Base-by-base conservation (phyloP, 148 eudicot species). In the Limonium bicolor region DNA sequence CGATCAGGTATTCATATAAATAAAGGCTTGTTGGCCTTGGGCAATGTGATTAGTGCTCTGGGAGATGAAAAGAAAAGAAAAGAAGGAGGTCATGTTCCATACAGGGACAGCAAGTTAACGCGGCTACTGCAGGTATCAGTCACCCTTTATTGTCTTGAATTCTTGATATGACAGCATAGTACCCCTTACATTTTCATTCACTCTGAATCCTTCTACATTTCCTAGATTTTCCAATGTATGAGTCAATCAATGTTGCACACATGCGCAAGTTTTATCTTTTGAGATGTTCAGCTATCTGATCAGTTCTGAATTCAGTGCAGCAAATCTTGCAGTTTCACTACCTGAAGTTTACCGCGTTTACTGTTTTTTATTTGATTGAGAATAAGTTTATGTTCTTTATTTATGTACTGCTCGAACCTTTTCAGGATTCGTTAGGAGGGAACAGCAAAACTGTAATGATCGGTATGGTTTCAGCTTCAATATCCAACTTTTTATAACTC, bases 71-170 rank as follows among this genome's bases (percentile, higher is more conserved):
- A 76, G 64, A 90, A 81, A 50, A 60, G 99, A 38, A 90, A 85
- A 54, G 96, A 88, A 68, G 99, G 99, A 27, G 99, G 95, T 20
- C 99, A 90, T 63, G 88, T 90, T 38, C 99, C 99, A 2, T 90
- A 90, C 27, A 66, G 99, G 34, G 99, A 90, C 31, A 90, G 99
- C 82, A 90, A 90, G 58, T 62, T 90, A 59, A 90, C 99, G 10
- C 99, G 99, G 4, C 54, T 90, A 20, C 45, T 90, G 44, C 99
- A 90, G 95, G 99, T 52, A 39, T n/a, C n/a, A n/a, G n/a, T 38
- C 14, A 1, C 14, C 18, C 4, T 38, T 16, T 38, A 7, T 36
- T 36, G 7, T 34, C 12, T 12, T 28, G 16, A 8, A 20, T 14
- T 20, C 22, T 19, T 23, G 11, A 5, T n/a, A n/a, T n/a, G n/a